Conservation (phyloP, 176 grass and related monocot species). For the Panicum miliaceum region DNA sequence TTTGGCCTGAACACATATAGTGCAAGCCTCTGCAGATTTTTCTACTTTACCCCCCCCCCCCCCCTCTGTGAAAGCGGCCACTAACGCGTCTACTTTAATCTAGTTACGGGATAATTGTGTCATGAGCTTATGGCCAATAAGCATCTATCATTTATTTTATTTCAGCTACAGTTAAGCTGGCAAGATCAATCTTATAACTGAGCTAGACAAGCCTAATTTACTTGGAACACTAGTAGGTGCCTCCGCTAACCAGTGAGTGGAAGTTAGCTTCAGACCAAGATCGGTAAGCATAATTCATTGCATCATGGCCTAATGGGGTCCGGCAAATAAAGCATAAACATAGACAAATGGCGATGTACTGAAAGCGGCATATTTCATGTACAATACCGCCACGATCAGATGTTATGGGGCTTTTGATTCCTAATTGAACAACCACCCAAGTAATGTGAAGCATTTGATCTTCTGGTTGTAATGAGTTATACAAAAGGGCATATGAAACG, state of each 20-base stretch:
- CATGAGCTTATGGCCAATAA: not conserved
- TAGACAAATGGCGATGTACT: not conserved
- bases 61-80: not conserved
- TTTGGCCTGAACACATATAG: not conserved
- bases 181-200: not conserved
- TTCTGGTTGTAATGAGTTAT: not conserved
- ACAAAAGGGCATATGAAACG: not conserved
- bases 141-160: not conserved
- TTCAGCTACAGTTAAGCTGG: not conserved
- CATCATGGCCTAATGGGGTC: not conserved
- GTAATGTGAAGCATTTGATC: not conserved
- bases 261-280: not conserved
- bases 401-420: not conserved
- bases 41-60: constrained; percentile 23
- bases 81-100: not conserved
- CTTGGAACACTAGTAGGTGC: constrained; percentile 8
- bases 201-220: constrained; percentile 5
- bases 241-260: not conserved
- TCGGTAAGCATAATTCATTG: not conserved
- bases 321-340: not conserved
- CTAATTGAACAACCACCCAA: not conserved
- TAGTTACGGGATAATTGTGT: not conserved
- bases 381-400: not conserved
- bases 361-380: not conserved
- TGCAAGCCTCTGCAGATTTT: not conserved